These are phyloP conservation scores for Lactifluus hygrophoroides DNA, from an alignment of 768 basidiomycete genomes.

Conservation along the genomic window DNA sequence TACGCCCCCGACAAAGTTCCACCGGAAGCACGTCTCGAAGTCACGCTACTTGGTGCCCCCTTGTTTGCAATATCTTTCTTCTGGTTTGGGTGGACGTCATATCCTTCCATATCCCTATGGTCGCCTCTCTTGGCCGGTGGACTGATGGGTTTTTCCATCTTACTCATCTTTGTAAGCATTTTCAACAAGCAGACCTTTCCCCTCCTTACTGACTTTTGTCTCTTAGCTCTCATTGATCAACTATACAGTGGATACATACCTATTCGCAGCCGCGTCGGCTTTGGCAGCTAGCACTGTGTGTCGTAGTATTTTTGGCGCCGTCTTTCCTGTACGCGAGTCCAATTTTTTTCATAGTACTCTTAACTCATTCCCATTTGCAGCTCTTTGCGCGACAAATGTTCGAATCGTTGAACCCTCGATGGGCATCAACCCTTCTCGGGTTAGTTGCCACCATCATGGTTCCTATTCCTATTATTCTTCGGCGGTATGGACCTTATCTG, in stretches of 20 bases:
- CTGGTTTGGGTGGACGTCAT: conserved; percentile 65
- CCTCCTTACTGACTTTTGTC: neutral
- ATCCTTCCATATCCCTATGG: conserved; percentile 42
- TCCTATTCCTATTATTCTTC: conserved; percentile 31
- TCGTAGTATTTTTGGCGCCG: conserved; percentile 41
- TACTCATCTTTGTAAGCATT: conserved; percentile 44
- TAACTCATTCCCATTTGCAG: conserved; percentile 14
- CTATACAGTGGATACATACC: conserved; percentile 56
- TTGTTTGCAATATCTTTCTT: conserved; percentile 48
- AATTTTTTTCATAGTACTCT: neutral
- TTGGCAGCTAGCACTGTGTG: conserved; percentile 45
- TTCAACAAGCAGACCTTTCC: neutral
- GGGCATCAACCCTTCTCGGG: conserved; percentile 53
- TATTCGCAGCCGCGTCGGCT: conserved; percentile 47
- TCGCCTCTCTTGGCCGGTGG: conserved; percentile 43
- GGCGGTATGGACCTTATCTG: conserved; percentile 19
- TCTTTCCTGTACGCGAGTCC: conserved; percentile 21
- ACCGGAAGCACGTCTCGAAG: conserved; percentile 49
- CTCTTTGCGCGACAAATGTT: conserved; percentile 54
- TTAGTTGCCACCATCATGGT: conserved; percentile 42
- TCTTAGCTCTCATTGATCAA: conserved; percentile 44
- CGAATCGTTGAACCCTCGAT: conserved; percentile 37
- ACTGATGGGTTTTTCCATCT: conserved; percentile 44
- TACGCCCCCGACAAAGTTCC: conserved; percentile 44
- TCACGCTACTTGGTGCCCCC: conserved; percentile 43